Evolutionary conservation across 441 rosid species (phyloP), one percentile per base, ranked within the genome.

Genomic region (Bruguiera hainesii): DNA sequence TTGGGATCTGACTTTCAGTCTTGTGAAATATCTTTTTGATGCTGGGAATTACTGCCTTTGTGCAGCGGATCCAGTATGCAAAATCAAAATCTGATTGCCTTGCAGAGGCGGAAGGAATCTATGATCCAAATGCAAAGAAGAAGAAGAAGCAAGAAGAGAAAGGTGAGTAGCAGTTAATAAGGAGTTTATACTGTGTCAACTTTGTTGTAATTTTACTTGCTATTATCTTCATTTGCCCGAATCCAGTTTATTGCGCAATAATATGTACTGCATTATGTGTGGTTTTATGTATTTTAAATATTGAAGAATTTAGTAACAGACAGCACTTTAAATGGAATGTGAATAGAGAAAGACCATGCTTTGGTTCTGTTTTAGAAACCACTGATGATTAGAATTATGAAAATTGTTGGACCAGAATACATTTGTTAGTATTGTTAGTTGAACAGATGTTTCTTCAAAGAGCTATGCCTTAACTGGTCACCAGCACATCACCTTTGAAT

Each of bases 71-170:
- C 71, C 97, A 95, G 72, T 95, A 85, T 63, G 97, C 97, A 64
- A 95, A 88, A 80, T 73, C 87, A 55, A 95, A 87, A 80, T 87
- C 97, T 1, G 98, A 95, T 76, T 90, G 96, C 81, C 60, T 90
- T 59, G 81, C 88, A 73, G 92, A 92, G 73, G 93, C 77, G 0
- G 98, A 92, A 66, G 98, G 98, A 73, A 81, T 89, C 71, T 92
- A 78, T 37, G 87, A 85, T 69, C 85, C 88, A 33, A 87, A 79
- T 73, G 97, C 91, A 71, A 95, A 88, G 86, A 95, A 86, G 84
- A 95, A 83, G 87, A 95, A 83, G 84, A 90, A 86, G 79, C 94
- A 90, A 78, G 93, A 95, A 74, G 97, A 92, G 49, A 87, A 84
- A 81, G 90, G 96, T 93, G 59, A 67, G 33, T 30, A 33, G 18